These are phyloP conservation scores for Cryphonectria radicalis DNA, from an alignment of 2,329 filamentous ascomycete genomes.

Conservation along the genomic window DNA sequence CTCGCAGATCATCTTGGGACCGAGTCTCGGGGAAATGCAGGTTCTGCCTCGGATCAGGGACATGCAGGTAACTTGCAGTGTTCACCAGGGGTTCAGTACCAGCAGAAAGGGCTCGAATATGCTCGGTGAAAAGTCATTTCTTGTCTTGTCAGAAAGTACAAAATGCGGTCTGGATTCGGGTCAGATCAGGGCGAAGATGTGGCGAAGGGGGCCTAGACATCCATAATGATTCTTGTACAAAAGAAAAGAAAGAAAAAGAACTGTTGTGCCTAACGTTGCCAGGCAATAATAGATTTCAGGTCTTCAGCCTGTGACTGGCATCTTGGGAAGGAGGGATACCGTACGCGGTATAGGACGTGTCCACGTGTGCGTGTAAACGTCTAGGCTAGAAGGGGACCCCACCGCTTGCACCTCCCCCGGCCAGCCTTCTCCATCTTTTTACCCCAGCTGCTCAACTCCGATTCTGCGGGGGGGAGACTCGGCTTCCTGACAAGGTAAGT, in stretches of 20 bases:
- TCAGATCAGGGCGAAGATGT: conserved; percentile 6
- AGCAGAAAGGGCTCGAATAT: neutral
- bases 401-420: neutral
- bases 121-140: neutral
- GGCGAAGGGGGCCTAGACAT: neutral
- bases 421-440: neutral
- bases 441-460: neutral
- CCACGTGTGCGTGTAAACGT: neutral
- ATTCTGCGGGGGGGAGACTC: conserved; percentile 2
- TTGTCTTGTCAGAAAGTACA: neutral
- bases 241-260: neutral
- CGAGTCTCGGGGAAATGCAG: neutral
- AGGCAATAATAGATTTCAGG: neutral
- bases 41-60: neutral
- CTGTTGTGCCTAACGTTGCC: neutral
- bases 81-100: neutral
- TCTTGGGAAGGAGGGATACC: neutral
- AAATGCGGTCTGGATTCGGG: neutral
- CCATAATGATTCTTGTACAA: neutral
- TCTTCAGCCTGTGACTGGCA: neutral
- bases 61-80: neutral
- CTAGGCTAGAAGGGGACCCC: neutral
- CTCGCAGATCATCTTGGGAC: neutral
- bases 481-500: neutral
- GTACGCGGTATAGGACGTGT: neutral